These are phyloP conservation scores for Colletotrichum kahawae DNA, from an alignment of 2,329 filamentous ascomycete genomes.

Conservation along the genomic window DNA sequence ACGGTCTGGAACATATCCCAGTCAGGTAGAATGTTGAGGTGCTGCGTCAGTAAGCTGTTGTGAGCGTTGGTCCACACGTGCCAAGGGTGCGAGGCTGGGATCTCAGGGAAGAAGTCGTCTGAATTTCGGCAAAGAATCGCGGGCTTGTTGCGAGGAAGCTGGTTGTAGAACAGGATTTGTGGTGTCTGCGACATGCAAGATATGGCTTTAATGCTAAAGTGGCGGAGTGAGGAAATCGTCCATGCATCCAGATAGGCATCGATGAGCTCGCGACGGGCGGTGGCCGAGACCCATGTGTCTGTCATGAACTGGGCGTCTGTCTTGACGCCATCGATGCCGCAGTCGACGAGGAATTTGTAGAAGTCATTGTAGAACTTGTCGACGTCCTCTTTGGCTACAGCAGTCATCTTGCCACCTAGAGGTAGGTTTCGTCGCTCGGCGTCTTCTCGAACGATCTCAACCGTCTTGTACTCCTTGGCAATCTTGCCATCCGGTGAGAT, in stretches of 20 bases:
- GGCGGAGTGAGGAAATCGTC: slow-evolving; percentile 76
- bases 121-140: slow-evolving; percentile 82
- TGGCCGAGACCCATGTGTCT: slow-evolving; percentile 73
- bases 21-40: slow-evolving; percentile 87
- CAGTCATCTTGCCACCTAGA: slow-evolving; percentile 69
- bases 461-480: slow-evolving; percentile 78
- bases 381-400: slow-evolving; percentile 78
- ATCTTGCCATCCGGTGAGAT: slow-evolving; percentile 78
- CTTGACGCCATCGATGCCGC: slow-evolving; percentile 87
- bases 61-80: slow-evolving; percentile 95
- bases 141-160: slow-evolving; percentile 78
- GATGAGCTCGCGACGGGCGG: slow-evolving; percentile 74
- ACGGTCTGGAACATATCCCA: slow-evolving; percentile 75
- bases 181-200: slow-evolving; percentile 96
- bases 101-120: slow-evolving; percentile 88
- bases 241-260: slow-evolving; percentile 84
- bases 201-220: slow-evolving; percentile 80
- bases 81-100: slow-evolving; percentile 85
- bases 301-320: slow-evolving; percentile 92
- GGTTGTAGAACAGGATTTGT: slow-evolving; percentile 83
- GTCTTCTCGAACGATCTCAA: slow-evolving; percentile 58
- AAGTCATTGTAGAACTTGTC: slow-evolving; percentile 86
- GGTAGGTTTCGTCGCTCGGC: slow-evolving; percentile 51
- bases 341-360: slow-evolving; percentile 77
- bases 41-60: slow-evolving; percentile 81